phyloP scores from a whole-genome alignment of 108 stramenopile genomes.

The Nannochloropsis oceanica region DNA sequence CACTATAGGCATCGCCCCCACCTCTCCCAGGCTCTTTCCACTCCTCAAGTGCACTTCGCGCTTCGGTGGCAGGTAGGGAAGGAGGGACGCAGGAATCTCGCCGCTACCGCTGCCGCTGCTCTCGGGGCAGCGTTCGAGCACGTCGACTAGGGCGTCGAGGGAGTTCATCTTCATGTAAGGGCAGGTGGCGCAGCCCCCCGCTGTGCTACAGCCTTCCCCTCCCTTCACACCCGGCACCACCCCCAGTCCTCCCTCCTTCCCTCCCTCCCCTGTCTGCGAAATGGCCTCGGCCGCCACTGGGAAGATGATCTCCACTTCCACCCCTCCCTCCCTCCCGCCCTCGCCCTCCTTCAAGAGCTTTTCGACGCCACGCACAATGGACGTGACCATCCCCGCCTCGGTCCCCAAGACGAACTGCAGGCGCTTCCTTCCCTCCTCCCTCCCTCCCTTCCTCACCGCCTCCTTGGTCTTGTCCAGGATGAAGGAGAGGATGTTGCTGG shows the following conservation, averaged over 20 bases:
- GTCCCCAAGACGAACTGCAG: slow-evolving; percentile 74
- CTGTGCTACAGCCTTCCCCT: slow-evolving; percentile 83
- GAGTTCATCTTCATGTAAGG: slow-evolving; percentile 97
- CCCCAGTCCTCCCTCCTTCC: slow-evolving; percentile 25
- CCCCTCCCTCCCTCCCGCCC: slow-evolving; percentile 43
- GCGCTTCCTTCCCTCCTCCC: slow-evolving; percentile 12
- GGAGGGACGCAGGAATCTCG: slow-evolving; percentile 34
- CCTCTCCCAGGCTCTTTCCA: slow-evolving; percentile 54
- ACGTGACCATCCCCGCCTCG: slow-evolving; percentile 84
- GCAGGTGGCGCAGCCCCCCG: slow-evolving; percentile 90
- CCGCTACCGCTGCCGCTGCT: background rate
- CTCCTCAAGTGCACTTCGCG: slow-evolving; percentile 31
- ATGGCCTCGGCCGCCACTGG: slow-evolving; percentile 82
- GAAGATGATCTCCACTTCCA: slow-evolving; percentile 80
- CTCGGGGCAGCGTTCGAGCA: slow-evolving; percentile 46
- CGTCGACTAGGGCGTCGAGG: slow-evolving; percentile 64
- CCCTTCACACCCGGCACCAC: slow-evolving; percentile 74
- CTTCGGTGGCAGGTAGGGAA: slow-evolving; percentile 56
- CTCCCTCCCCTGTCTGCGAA: slow-evolving; percentile 43
- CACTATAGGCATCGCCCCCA: slow-evolving; percentile 68
- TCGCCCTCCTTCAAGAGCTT: slow-evolving; percentile 44
- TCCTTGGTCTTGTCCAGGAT: slow-evolving; percentile 64
- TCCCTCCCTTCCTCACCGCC: slow-evolving; percentile 22
- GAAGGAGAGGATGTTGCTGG: slow-evolving; percentile 76
- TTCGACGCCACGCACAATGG: slow-evolving; percentile 73